Percentiles rank a stretch among this genome's conserved stretches.
Conservation (phyloP, 2,329 filamentous ascomycete genomes). For the Ophiostoma perfectum region DNA sequence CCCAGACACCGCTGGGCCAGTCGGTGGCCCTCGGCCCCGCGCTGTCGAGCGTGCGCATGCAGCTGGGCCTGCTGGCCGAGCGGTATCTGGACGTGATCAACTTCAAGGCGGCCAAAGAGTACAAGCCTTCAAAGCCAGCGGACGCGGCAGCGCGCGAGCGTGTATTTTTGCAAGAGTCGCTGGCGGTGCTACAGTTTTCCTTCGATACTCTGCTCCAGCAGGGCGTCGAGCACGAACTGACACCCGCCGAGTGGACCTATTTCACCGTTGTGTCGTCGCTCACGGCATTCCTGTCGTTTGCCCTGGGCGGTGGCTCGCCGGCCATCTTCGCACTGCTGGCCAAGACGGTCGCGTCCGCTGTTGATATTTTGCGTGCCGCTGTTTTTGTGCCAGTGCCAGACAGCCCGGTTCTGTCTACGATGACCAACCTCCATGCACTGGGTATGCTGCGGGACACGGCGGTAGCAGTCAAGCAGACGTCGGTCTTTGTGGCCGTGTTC, state of each 20-base stretch:
- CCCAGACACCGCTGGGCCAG: slow-evolving; percentile 38
- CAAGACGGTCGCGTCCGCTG: slow-evolving; percentile 20
- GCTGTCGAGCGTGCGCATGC: slow-evolving; percentile 45
- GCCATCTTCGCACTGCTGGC: slow-evolving; percentile 1
- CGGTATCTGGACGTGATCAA: slow-evolving; percentile 47
- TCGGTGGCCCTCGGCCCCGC: slow-evolving; percentile 47
- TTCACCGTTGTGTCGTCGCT: slow-evolving; percentile 42
- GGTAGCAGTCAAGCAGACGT: slow-evolving; percentile 32
- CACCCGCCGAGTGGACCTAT: slow-evolving; percentile 40
- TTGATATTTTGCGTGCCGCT: slow-evolving; percentile 22
- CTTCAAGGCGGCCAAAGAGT: slow-evolving; percentile 46
- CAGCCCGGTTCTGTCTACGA: slow-evolving; percentile 27
- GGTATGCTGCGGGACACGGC: slow-evolving; percentile 37
- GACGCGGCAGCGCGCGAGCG: slow-evolving; percentile 40
- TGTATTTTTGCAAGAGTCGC: slow-evolving; percentile 40
- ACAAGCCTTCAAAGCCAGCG: slow-evolving; percentile 42
- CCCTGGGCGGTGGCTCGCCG: slow-evolving; percentile 25
- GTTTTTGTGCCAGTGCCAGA: slow-evolving; percentile 10
- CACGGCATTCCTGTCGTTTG: slow-evolving; percentile 29
- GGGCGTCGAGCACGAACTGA: slow-evolving; percentile 32
- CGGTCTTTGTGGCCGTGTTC: slow-evolving; percentile 30
- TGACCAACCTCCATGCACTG: slow-evolving; percentile 36
- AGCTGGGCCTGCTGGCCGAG: slow-evolving; percentile 46
- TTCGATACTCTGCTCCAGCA: slow-evolving; percentile 36
- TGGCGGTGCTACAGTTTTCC: slow-evolving; percentile 41